Conservation (phyloP, 306 rosid species). For the Luffa aegyptiaca region DNA sequence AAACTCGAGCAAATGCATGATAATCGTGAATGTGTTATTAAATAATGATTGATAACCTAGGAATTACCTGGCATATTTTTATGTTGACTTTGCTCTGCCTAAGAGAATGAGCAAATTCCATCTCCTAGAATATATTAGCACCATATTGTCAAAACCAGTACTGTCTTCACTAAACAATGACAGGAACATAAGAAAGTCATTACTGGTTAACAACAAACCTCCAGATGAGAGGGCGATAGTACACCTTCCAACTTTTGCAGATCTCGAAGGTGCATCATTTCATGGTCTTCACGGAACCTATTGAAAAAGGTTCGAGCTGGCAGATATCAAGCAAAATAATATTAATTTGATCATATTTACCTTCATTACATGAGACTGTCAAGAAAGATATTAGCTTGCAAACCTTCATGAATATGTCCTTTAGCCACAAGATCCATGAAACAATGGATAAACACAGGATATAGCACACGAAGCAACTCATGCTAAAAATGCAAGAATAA, state of each 20-base stretch:
- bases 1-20: neutral
- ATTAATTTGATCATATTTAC: conserved; percentile 4
- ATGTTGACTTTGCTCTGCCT: conserved; percentile 85
- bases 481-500: conserved; percentile 41
- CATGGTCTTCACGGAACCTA: conserved; percentile 84
- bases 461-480: conserved; percentile 92
- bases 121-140: conserved; percentile 49
- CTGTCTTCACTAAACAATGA: conserved; percentile 7
- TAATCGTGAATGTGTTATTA: conserved; percentile 1
- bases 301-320: conserved; percentile 72
- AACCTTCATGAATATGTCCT: conserved; percentile 92
- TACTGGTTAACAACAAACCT: conserved; percentile 31
- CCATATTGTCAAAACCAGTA: neutral
- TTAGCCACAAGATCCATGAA: conserved; percentile 96
- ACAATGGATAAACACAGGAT: conserved; percentile 90
- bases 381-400: conserved; percentile 1
- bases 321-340: conserved; percentile 15
- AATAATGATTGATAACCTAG: conserved; percentile 14
- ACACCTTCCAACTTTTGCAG: conserved; percentile 93
- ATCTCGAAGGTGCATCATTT: conserved; percentile 75
- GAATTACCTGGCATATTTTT: conserved; percentile 82
- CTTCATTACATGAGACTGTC: neutral
- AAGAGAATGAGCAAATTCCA: conserved; percentile 93
- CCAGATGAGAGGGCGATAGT: conserved; percentile 80
- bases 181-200: neutral